phyloP scores from a whole-genome alignment of 768 basidiomycete genomes.

The Kwoniella mangroviensis region DNA sequence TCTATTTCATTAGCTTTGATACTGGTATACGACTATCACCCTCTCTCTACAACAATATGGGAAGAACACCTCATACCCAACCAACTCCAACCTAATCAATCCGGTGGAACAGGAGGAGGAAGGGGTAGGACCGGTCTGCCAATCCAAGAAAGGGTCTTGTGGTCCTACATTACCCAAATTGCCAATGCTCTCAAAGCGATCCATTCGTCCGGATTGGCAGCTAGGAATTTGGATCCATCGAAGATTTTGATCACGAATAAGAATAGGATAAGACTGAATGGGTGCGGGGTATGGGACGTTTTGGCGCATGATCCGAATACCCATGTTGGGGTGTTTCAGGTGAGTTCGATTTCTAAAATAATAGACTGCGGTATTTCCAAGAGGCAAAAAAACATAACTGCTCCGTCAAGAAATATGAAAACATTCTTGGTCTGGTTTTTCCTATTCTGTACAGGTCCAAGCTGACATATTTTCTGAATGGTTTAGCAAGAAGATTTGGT shows the following conservation, averaged over 20 bases:
- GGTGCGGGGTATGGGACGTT: slow-evolving; percentile 86
- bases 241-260: slow-evolving; percentile 87
- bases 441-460: no score
- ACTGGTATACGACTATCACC: slow-evolving; percentile 86
- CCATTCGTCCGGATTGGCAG: slow-evolving; percentile 78
- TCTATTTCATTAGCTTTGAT: slow-evolving; percentile 70
- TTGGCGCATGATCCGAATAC: slow-evolving; percentile 67
- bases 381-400: no score
- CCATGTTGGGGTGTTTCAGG: slow-evolving; percentile 31
- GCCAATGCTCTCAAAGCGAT: slow-evolving; percentile 82
- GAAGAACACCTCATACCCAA: slow-evolving; percentile 71
- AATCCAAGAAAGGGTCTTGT: slow-evolving; percentile 79
- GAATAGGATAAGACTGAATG: slow-evolving; percentile 84
- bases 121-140: slow-evolving; percentile 59
- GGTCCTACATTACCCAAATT: slow-evolving; percentile 92
- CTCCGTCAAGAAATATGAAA: no score
- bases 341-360: no score
- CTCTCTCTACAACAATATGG: slow-evolving; percentile 75
- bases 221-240: slow-evolving; percentile 79
- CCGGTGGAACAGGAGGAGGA: slow-evolving; percentile 60
- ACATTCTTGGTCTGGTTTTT: no score
- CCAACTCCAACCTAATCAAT: slow-evolving; percentile 20
- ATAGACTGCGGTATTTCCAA: no score
- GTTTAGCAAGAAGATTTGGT: slow-evolving; percentile 79
- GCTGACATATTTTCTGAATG: neutral